These are phyloP conservation scores for Tetrahymena elliotti DNA, from an alignment of 73 alveolate genomes.

Conservation along the genomic window DNA sequence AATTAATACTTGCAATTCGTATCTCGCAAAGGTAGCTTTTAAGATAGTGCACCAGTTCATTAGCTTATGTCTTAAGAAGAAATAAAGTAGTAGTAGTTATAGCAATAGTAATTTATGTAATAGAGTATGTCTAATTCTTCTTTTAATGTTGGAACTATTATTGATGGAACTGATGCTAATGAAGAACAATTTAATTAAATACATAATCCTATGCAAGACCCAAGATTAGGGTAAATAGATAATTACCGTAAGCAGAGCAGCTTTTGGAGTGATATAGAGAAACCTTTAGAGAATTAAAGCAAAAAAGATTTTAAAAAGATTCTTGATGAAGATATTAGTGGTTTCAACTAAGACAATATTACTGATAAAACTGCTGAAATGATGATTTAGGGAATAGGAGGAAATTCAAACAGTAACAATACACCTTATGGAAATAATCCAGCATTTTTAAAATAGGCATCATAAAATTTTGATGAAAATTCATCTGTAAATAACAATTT, in stretches of 20 bases:
- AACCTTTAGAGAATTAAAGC: background rate
- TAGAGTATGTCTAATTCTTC: background rate
- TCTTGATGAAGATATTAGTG: background rate
- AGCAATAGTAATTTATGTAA: background rate
- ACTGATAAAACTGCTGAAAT: background rate
- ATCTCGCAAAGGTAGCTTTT: background rate
- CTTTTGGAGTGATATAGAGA: background rate
- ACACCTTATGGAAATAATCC: background rate
- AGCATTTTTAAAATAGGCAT: background rate
- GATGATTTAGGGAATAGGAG: background rate
- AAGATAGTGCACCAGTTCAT: background rate
- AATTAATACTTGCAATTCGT: background rate
- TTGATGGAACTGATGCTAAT: background rate
- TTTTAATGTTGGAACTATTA: background rate
- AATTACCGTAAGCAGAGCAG: background rate
- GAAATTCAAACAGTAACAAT: background rate
- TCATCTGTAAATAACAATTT: background rate
- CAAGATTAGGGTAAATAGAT: background rate
- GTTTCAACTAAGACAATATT: background rate
- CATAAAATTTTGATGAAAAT: background rate
- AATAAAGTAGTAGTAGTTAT: background rate
- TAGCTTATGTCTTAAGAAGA: background rate
- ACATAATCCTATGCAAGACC: background rate
- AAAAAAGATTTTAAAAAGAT: background rate
- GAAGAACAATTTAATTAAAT: background rate